phyloP scores from a whole-genome alignment of 208 protist genomes.

The Porcisia hertigi region DNA sequence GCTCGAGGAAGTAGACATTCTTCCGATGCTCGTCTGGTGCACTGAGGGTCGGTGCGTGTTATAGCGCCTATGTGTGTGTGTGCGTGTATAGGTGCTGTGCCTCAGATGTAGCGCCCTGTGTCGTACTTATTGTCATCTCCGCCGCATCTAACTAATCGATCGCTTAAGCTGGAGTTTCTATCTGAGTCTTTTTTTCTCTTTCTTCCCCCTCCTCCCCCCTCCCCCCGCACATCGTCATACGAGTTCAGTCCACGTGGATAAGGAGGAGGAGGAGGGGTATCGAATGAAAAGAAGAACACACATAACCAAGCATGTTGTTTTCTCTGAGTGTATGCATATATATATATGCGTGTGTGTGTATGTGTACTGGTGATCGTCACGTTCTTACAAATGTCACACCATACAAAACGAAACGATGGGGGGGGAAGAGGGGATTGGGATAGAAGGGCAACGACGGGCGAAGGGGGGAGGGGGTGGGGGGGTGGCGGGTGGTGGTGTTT shows the following conservation, averaged over 20 bases:
- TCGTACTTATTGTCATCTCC: background rate
- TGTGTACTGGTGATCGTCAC: background rate
- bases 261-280: background rate
- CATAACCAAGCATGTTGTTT: background rate
- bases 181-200: background rate
- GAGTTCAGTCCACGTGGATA: background rate
- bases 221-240: background rate
- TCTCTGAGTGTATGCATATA: background rate
- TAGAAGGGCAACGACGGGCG: too few relatives aligned
- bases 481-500: too few relatives aligned
- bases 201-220: background rate
- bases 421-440: too few relatives aligned
- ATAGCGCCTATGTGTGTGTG: background rate
- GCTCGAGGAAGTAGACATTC: constrained; percentile 5
- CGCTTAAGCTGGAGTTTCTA: background rate
- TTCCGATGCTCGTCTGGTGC: background rate
- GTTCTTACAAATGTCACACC: background rate
- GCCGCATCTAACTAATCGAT: constrained; percentile 10
- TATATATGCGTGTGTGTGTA: background rate
- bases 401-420: too few relatives aligned
- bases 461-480: too few relatives aligned
- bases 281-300: background rate
- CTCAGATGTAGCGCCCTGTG: background rate
- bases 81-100: background rate
- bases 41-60: background rate